Evolutionary conservation across 2,329 filamentous ascomycete species (phyloP), one percentile per base, ranked within the genome.

Genomic region (Aspergillus ibericus): DNA sequence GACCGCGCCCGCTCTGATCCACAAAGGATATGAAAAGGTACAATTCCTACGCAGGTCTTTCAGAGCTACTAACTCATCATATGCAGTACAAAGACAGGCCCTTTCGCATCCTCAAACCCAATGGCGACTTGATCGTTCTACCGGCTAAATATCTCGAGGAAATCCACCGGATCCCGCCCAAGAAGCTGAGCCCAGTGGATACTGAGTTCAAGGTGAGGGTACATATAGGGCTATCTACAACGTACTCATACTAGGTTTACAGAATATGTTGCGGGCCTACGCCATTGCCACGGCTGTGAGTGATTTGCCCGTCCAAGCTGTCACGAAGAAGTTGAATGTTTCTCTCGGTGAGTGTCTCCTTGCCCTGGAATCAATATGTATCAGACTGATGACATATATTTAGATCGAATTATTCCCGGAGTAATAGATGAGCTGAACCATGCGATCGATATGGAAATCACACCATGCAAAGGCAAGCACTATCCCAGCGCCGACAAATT

Each of bases 191-290:
- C 44, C 63, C 66, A 15, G n/a, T 71, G 27, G 64, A 70, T 58
- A 67, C 70, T 4, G 66, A 70, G 48, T 70, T 63, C 48, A 63
- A 67, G 48, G 70, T 72, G 58, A 48, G 52, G 38, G 25, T 3
- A 15, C 8, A 32, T 3, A 32, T 10, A 32, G 2, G 12, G 9
- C 1, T 3, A 32, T 32, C 9, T 32, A 32, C 29, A 9, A 32
- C 12, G 13, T 15, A 8, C 22, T 13, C 38, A 52, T 46, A 32
- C 16, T 18, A 10, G 2, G 13, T 10, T 38, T 13, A 44, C 29
- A 72, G 70, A 72, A 66, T 58, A 61, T 69, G 5, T 58, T 72
- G 4, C 69, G 70, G 9, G 56, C 68, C 6, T 72, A 68, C 27
- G 70, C 66, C 40, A 66, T 70, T 16, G 64, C 65, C 2, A 32